Evolutionary conservation across 371 early-diverging fungal genomes (phyloP).

Genomic region (Cokeromyces recurvatus): DNA sequence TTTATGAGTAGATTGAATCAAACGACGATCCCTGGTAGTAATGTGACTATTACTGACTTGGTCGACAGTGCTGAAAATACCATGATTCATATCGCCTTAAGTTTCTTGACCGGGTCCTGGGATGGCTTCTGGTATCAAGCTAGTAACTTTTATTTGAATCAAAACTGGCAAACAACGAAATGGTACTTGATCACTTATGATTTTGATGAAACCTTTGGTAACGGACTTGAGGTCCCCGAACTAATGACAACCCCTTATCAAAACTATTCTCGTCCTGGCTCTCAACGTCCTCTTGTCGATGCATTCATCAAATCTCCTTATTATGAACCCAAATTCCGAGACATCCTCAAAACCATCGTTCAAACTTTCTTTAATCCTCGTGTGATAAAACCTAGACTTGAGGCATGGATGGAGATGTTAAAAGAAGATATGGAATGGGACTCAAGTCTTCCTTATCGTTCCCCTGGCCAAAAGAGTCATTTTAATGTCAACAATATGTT

Average conservation of each 20-base stretch:
- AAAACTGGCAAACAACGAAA: slow-evolving; percentile 32
- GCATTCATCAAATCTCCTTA: slow-evolving; percentile 34
- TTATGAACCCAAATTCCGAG: slow-evolving; percentile 36
- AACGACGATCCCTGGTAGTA: slow-evolving; percentile 10
- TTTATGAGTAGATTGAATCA: slow-evolving; percentile 23
- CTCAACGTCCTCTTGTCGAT: slow-evolving; percentile 31
- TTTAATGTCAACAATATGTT: slow-evolving; percentile 37
- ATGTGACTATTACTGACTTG: slow-evolving; percentile 28
- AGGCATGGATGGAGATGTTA: slow-evolving; percentile 44
- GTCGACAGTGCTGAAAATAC: slow-evolving; percentile 33
- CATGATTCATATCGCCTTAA: slow-evolving; percentile 41
- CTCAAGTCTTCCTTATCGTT: slow-evolving; percentile 21
- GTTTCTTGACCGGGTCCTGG: slow-evolving; percentile 46
- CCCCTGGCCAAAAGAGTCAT: slow-evolving; percentile 29
- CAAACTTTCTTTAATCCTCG: slow-evolving; percentile 46
- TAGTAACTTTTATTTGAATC: slow-evolving; percentile 45
- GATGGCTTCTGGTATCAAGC: slow-evolving; percentile 46
- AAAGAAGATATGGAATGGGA: slow-evolving; percentile 45
- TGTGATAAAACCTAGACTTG: slow-evolving; percentile 38
- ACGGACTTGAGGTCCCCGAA: slow-evolving; percentile 24
- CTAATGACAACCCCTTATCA: slow-evolving; percentile 33
- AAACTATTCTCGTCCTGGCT: slow-evolving; percentile 25
- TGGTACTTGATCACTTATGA: slow-evolving; percentile 51
- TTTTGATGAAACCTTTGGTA: slow-evolving; percentile 52
- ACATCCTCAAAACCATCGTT: slow-evolving; percentile 37